These are phyloP conservation scores for Penicillium sp. DNA, from an alignment of 2,329 filamentous ascomycete species.

Conservation along the genomic window DNA sequence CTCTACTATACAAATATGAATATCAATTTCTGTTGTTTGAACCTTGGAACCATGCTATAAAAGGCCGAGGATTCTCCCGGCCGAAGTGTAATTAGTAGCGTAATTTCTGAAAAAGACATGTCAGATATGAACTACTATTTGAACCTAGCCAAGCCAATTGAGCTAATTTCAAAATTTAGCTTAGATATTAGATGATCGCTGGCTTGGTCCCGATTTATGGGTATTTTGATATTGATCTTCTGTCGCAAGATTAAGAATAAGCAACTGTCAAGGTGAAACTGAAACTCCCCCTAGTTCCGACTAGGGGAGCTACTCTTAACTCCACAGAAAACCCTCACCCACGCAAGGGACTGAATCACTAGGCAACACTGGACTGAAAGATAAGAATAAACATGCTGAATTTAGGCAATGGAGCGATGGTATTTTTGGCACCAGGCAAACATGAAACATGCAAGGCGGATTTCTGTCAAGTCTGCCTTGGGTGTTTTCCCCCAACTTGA, in stretches of 20 bases:
- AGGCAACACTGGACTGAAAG: background rate
- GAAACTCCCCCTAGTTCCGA: background rate
- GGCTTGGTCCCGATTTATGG: background rate
- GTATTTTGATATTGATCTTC: background rate
- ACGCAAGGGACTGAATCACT: background rate
- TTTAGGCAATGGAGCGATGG: background rate
- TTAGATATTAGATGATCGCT: no score
- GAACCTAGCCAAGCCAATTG: no score
- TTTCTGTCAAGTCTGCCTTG: conserved; percentile 17
- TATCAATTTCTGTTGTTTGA: no score
- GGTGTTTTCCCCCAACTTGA: conserved; percentile 2
- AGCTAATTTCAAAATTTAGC: no score
- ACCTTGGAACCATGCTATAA: no score
- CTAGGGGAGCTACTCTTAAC: background rate
- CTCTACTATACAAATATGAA: no score
- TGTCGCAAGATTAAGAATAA: background rate
- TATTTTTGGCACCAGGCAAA: background rate
- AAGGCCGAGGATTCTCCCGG: no score
- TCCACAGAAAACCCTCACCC: background rate
- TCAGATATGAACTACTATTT: no score
- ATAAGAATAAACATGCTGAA: background rate
- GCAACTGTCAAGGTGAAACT: background rate
- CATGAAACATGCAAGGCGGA: conserved; percentile 6
- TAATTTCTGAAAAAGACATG: no score
- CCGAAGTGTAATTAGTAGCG: no score